Evolutionary conservation across 352 stramenopile genomes (phyloP).

Genomic region (Phytophthora capsici): DNA sequence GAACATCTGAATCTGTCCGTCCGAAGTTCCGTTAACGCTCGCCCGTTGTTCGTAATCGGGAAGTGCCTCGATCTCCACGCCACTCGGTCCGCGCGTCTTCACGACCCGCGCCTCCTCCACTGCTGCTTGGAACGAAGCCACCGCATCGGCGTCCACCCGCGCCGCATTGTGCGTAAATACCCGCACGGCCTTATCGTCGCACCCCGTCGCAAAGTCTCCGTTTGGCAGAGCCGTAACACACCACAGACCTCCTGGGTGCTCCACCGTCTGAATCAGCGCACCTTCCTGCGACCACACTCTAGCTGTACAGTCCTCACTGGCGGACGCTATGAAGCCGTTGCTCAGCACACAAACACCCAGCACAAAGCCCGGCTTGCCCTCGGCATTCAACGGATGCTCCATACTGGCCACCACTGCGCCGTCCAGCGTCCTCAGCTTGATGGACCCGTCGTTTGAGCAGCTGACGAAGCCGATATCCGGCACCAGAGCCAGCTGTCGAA

Average conservation of each 20-base stretch:
- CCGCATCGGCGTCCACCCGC: constrained; percentile 68
- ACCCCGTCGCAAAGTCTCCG: constrained; percentile 93
- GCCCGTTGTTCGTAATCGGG: constrained; percentile 92
- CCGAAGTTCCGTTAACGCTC: constrained; percentile 77
- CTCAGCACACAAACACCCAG: constrained; percentile 70
- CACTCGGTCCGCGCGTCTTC: constrained; percentile 82
- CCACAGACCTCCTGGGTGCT: constrained; percentile 88
- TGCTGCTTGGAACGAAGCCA: constrained; percentile 69
- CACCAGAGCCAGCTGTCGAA: constrained; percentile 73
- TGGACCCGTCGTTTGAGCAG: constrained; percentile 85
- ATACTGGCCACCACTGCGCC: constrained; percentile 67
- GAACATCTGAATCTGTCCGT: constrained; percentile 97
- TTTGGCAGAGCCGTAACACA: constrained; percentile 80
- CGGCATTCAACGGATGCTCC: constrained; percentile 78
- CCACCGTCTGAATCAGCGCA: constrained; percentile 72
- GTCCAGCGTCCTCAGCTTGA: constrained; percentile 73
- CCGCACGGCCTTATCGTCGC: constrained; percentile 93
- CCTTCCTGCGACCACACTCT: constrained; percentile 74
- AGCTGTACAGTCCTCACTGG: constrained; percentile 85
- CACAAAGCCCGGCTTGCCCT: constrained; percentile 87
- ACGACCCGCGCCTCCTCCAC: constrained; percentile 64
- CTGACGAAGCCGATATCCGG: constrained; percentile 80
- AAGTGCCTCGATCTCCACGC: constrained; percentile 95
- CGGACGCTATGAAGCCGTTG: constrained; percentile 68
- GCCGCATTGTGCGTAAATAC: constrained; percentile 90